Base-by-base conservation (phyloP, 1,284 basidiomycete species). In the Xerocomus minutiporus region DNA sequence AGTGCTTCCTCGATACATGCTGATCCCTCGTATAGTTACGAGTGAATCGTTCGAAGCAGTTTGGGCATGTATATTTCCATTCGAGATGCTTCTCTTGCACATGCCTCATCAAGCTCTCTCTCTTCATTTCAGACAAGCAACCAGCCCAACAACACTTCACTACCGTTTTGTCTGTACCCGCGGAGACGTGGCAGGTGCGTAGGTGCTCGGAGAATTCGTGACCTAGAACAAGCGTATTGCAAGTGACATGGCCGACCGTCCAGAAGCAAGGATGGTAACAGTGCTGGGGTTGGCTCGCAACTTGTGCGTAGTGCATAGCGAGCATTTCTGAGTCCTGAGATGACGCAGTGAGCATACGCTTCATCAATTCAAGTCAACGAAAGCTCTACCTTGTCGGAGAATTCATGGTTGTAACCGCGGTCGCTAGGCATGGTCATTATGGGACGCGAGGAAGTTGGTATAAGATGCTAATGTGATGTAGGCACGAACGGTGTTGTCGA, bases 41-140 rank as follows among this genome's bases (percentile, higher is more conserved):
- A 8, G 68, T 66, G 47, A 71, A 67, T 38, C 35, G 41, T 23
- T 60, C 59, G 2, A 17, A 3, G 26, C 66, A 71, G 26, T 36
- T 11, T 8, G 48, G 38, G 46, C 68, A 71, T 7, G 3, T 0
- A 23, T 52, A 51, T 43, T 25, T 66, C 31, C 46, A 34, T 43
- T 56, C 55, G n/a, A 71, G 52, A 25, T 71, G 66, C 17, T 23
- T 52, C 32, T 71, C 69, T 20, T 56, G 57, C 5, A 68, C 42
- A 17, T 68, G 66, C 31, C 69, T 56, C 31, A 48, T 43, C 23
- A 68, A 17, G 32, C 69, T 69, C 52, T 70, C 69, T 17, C 50
- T 70, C 25, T 57, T 69, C 65, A 71, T 59, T 0, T 42, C 42
- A 9, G 26, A 0, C 4, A 2, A 17, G 41, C 65, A 70, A 1